These are phyloP conservation scores for Yamadazyma atlantica DNA, from an alignment of 1,139 yeast species.

Conservation along the genomic window DNA sequence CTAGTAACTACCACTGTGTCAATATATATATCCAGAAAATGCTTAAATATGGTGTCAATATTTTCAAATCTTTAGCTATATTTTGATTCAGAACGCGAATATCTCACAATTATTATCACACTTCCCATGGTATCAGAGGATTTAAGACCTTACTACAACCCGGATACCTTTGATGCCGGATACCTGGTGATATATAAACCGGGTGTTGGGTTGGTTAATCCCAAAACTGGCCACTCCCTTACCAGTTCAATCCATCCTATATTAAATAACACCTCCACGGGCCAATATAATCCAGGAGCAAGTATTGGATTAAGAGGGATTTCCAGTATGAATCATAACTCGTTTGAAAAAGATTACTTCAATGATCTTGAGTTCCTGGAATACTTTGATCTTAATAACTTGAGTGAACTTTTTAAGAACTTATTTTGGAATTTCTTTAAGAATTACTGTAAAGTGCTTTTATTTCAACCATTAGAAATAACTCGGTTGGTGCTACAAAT, in stretches of 20 bases:
- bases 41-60: too few relatives aligned
- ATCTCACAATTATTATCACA: too few relatives aligned
- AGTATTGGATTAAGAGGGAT: slow-evolving; percentile 15
- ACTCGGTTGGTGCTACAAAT: slow-evolving; percentile 78
- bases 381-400: slow-evolving; percentile 58
- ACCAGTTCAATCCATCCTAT: slow-evolving; percentile 18
- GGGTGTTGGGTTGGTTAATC: slow-evolving; percentile 56
- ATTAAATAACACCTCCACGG: slow-evolving; percentile 12
- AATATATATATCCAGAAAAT: too few relatives aligned
- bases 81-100: background rate
- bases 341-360: slow-evolving; percentile 45
- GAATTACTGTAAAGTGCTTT: slow-evolving; percentile 63
- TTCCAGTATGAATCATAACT: slow-evolving; percentile 3
- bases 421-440: slow-evolving; percentile 60
- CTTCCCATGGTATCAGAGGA: slow-evolving; percentile 9
- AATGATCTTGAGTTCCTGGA: slow-evolving; percentile 69
- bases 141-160: slow-evolving; percentile 72
- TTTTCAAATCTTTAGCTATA: too few relatives aligned
- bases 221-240: slow-evolving; percentile 37
- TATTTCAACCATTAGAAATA: slow-evolving; percentile 89
- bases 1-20: too few relatives aligned
- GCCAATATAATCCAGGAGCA: slow-evolving; percentile 17
- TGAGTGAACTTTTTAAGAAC: slow-evolving; percentile 53
- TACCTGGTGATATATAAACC: slow-evolving; percentile 61
- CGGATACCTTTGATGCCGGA: slow-evolving; percentile 67